Percentiles rank a stretch among this genome's conserved stretches.
These are phyloP conservation scores for Paramyrothecium roridum DNA, from an alignment of 2,329 filamentous ascomycete species.

Conservation along the genomic window DNA sequence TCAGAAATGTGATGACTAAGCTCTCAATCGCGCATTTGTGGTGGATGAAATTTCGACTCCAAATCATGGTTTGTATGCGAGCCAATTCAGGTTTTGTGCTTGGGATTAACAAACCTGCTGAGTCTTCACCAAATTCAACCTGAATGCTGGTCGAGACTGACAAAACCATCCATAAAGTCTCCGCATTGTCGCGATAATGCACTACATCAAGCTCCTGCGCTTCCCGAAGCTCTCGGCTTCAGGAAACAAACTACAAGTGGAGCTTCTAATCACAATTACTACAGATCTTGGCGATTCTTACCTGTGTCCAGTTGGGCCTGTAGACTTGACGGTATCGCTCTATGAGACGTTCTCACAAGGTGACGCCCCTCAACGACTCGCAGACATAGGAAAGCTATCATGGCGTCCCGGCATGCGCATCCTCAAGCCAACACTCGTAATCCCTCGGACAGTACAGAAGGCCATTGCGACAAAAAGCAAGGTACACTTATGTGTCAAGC, in stretches of 20 bases:
- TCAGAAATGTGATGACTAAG: conserved; percentile 2
- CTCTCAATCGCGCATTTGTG: neutral
- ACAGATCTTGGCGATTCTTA: conserved; percentile 57
- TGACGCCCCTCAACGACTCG: conserved; percentile 17
- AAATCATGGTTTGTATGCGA: no score
- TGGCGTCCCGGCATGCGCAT: conserved; percentile 36
- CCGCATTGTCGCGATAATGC: conserved; percentile 35
- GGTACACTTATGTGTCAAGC: conserved; percentile 23
- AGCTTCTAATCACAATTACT: conserved; percentile 51
- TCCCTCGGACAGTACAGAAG: conserved; percentile 21
- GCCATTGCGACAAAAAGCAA: conserved; percentile 17
- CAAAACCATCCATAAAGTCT: neutral
- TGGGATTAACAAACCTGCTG: no score
- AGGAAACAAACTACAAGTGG: conserved; percentile 24
- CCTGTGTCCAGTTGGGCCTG: conserved; percentile 38
- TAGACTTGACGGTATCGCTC: conserved; percentile 38
- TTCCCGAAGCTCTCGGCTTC: conserved; percentile 34
- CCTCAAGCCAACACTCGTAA: conserved; percentile 28
- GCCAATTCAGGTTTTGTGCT: no score
- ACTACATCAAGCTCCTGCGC: conserved; percentile 55
- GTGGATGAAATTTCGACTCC: neutral
- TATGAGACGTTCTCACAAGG: conserved; percentile 16
- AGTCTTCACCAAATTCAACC: no score
- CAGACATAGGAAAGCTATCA: conserved; percentile 20
- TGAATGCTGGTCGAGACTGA: no score